Evolutionary conservation across 441 rosid genomes (phyloP), one percentile per base, ranked within the genome.

Genomic region (Dalechampia spathulata): DNA sequence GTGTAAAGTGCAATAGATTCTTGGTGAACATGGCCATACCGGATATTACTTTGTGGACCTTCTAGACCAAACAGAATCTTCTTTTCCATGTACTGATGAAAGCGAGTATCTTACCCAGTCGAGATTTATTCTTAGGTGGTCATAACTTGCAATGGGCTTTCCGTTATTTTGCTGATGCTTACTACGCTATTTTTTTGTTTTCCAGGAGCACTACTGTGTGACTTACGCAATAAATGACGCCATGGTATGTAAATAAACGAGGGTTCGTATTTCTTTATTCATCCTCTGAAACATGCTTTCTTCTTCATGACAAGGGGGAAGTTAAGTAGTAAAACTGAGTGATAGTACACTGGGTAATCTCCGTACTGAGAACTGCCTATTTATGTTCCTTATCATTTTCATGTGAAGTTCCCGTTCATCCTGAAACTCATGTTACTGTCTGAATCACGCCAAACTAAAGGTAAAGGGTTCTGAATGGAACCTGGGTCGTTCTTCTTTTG

Each of bases 171-270:
- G 45, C 19, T 22, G 42, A 26, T 57, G 28, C n/a, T 25, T 46
- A 22, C 34, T 43, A 17, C 54, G 26, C 55, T 55, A 36, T 16
- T 6, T 27, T 51, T 26, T 78, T 62, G 43, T 43, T 62, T 57
- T 83, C 63, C 87, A 81, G 94, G 86, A 86, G 65, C 94, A 83
- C 49, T 87, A 87, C 71, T 93, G 97, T 41, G 93, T 90, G 58
- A 74, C 89, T 28, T 77, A 73, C 70, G 96, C 93, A 54, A 80
- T 93, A 69, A 85, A 85, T 69, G 97, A 93, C 64, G 72, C 80
- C 49, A 74, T 81, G 97, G 95, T 87, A 82, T 32, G 87, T 65
- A 38, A 13, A 46, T 52, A 44, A 36, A 20, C 16, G 21, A 51
- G 21, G n/a, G n/a, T n/a, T 48, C 49, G 28, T 58, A 49, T 40